Conservation (phyloP, 495 filamentous ascomycete genomes). For the Neurospora africana region DNA sequence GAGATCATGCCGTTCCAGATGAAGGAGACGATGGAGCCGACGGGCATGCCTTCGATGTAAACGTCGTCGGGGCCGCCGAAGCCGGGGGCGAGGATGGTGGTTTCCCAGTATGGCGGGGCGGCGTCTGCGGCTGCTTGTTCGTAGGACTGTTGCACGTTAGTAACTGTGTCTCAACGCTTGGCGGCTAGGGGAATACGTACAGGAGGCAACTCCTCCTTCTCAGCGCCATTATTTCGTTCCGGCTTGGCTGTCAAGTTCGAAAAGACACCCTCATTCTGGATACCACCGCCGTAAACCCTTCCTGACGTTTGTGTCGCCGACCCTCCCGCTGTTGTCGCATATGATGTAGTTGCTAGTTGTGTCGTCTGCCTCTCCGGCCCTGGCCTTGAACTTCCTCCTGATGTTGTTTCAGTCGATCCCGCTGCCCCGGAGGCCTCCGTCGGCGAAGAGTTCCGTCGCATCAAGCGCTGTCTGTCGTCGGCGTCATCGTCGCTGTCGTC, state of each 20-base stretch:
- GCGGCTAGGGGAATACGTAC: slow-evolving; percentile 42
- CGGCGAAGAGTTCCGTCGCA: slow-evolving; percentile 54
- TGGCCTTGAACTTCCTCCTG: slow-evolving; percentile 2
- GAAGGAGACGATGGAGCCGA: slow-evolving; percentile 91
- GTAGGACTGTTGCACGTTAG: slow-evolving; percentile 60
- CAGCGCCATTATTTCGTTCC: slow-evolving; percentile 61
- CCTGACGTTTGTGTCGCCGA: slow-evolving; percentile 13
- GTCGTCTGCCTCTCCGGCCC: slow-evolving; percentile 7
- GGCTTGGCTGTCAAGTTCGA: slow-evolving; percentile 91
- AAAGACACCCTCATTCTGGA: slow-evolving; percentile 84
- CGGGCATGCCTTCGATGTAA: slow-evolving; percentile 90
- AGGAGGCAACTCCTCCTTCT: slow-evolving; percentile 80
- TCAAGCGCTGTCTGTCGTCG: slow-evolving; percentile 77
- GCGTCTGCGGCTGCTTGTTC: slow-evolving; percentile 97
- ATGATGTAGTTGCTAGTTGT: slow-evolving; percentile 25
- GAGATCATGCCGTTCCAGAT: slow-evolving; percentile 98
- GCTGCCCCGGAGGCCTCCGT: slow-evolving; percentile 8
- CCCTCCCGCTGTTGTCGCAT: slow-evolving; percentile 7
- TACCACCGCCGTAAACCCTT: slow-evolving; percentile 51
- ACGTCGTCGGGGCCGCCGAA: slow-evolving; percentile 77
- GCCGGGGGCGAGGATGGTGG: slow-evolving; percentile 89
- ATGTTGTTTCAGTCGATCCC: slow-evolving; percentile 5
- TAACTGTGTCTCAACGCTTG: neutral
- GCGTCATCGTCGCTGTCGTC: slow-evolving; percentile 64
- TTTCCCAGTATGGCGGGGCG: slow-evolving; percentile 97